phyloP scores from a whole-genome alignment of 2,329 filamentous ascomycete genomes.

The Salinomyces thailandicus region DNA sequence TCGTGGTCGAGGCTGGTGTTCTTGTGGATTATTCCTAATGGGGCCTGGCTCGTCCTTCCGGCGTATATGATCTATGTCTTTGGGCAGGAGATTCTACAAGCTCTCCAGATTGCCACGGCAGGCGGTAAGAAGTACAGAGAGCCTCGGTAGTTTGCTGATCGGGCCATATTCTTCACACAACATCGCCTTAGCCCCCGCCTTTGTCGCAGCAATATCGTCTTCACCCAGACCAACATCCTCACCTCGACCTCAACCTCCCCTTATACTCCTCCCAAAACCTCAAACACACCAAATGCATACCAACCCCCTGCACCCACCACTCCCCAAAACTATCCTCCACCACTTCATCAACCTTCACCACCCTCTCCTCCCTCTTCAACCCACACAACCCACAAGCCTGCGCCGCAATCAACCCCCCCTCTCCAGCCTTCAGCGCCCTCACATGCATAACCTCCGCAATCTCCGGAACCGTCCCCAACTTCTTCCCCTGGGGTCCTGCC shows the following conservation, averaged over 20 bases:
- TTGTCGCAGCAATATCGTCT: too few relatives aligned
- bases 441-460: constrained; percentile 59
- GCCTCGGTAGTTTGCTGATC: constrained; percentile 7
- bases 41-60: constrained; percentile 54
- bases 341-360: constrained; percentile 62
- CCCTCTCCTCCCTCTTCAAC: constrained; percentile 73
- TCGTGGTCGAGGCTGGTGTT: constrained; percentile 41
- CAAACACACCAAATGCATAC: constrained; percentile 50
- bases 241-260: constrained; percentile 57
- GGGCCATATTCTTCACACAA: too few relatives aligned
- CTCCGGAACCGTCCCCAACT: constrained; percentile 49
- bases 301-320: constrained; percentile 73
- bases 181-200: too few relatives aligned
- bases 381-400: constrained; percentile 79
- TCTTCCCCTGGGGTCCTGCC: constrained; percentile 2
- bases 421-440: constrained; percentile 47
- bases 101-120: constrained; percentile 28
- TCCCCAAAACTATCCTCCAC: constrained; percentile 89
- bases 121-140: constrained; percentile 32
- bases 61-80: constrained; percentile 52
- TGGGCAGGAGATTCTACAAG: constrained; percentile 51
- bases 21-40: constrained; percentile 57
- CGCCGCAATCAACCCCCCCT: constrained; percentile 62
- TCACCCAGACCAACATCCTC: constrained; percentile 2
- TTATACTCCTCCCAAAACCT: constrained; percentile 80